Conservation (phyloP, 164 flowering plant genomes). For the Stephania cephalantha region DNA sequence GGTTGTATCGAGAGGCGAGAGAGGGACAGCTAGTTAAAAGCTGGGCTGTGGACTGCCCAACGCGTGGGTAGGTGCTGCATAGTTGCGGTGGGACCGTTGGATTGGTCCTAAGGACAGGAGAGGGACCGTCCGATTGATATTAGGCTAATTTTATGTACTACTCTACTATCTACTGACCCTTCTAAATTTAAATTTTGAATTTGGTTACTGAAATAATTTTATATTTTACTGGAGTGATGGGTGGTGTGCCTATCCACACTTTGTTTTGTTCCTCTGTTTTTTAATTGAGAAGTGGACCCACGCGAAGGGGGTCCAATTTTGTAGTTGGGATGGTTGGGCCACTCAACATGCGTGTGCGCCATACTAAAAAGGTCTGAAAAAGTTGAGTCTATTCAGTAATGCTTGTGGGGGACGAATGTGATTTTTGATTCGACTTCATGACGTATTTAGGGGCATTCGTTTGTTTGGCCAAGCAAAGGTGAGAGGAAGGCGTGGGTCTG, state of each 20-base stretch:
- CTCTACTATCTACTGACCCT: not conserved
- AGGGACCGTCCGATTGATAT: not conserved
- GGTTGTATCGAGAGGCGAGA: not conserved
- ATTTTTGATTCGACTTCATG: not conserved
- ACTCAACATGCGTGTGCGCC: not conserved
- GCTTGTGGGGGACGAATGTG: not conserved
- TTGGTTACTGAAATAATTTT: not conserved
- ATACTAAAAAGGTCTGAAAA: conserved; percentile 2
- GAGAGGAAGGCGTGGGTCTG: no score
- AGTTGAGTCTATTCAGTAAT: not conserved
- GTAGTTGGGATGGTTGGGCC: not conserved
- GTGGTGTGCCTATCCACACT: not conserved
- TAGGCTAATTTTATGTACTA: not conserved
- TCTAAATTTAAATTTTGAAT: not conserved
- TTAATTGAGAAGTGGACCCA: not conserved
- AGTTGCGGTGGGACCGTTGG: not conserved
- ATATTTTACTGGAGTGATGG: not conserved
- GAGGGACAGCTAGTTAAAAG: not conserved
- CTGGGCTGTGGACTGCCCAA: not conserved
- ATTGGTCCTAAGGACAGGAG: not conserved
- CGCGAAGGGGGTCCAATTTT: not conserved
- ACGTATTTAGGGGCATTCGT: not conserved
- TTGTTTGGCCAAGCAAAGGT: no score
- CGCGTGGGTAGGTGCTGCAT: not conserved
- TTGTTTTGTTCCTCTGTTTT: not conserved